Percentiles rank a stretch among this genome's conserved stretches.
These are phyloP conservation scores for Trichoderma cornu-damae DNA, from an alignment of 2,329 filamentous ascomycete genomes.

Conservation along the genomic window DNA sequence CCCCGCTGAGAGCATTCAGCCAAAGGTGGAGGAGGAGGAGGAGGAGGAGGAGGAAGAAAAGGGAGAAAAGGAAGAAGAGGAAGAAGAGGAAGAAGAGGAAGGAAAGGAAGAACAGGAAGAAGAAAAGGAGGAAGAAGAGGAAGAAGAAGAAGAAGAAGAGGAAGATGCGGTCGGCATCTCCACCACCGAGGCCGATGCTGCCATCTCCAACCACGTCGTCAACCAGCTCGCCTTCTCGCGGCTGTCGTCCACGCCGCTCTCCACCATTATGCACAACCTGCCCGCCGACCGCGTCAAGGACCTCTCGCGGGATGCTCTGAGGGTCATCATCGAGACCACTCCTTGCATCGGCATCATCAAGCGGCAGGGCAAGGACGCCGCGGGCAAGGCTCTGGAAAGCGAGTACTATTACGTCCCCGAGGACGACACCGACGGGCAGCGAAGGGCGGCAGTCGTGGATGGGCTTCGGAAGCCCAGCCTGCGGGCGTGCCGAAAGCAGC, in stretches of 20 bases:
- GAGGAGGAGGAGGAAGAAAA: neutral
- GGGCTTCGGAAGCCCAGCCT: conserved; percentile 84
- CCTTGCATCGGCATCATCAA: conserved; percentile 81
- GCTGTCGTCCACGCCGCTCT: conserved; percentile 83
- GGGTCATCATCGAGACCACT: conserved; percentile 65
- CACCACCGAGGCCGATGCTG: conserved; percentile 34
- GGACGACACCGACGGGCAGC: conserved; percentile 70
- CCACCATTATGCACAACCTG: conserved; percentile 81
- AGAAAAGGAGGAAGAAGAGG: conserved; percentile 1
- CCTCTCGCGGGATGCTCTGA: conserved; percentile 60
- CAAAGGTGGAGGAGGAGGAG: neutral
- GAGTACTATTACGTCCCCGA: conserved; percentile 97
- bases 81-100: conserved; percentile 6
- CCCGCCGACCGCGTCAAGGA: conserved; percentile 56
- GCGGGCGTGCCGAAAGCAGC: conserved; percentile 85
- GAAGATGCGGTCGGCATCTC: neutral
- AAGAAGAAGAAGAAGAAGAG: conserved; percentile 16
- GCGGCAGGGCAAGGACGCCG: conserved; percentile 90
- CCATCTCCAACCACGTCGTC: conserved; percentile 75
- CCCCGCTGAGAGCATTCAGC: neutral
- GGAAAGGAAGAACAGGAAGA: neutral
- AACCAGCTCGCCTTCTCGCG: conserved; percentile 96
- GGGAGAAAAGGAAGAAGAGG: conserved; percentile 4
- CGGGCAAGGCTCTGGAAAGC: conserved; percentile 86
- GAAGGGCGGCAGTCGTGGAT: conserved; percentile 76